phyloP scores from a whole-genome alignment of 441 rosid genomes.

The Gossypium gossypioides region DNA sequence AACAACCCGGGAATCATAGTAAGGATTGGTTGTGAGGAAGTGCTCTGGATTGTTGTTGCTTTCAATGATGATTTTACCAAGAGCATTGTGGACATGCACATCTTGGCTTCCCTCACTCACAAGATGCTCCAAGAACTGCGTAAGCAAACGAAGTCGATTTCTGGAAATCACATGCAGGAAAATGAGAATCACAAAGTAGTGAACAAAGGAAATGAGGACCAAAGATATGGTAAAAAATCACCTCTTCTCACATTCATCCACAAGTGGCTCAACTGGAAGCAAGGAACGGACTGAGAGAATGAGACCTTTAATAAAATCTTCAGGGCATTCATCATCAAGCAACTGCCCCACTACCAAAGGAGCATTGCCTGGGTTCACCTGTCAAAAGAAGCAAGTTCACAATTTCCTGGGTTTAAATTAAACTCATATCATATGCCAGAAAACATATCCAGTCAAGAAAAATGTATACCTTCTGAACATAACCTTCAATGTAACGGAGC shows the following conservation, averaged over 20 bases:
- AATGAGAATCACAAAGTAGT: conserved; percentile 13
- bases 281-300: conserved; percentile 96
- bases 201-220: conserved; percentile 1
- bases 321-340: conserved; percentile 83
- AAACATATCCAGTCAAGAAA: neutral
- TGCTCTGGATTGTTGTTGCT: conserved; percentile 99
- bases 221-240: conserved; percentile 17
- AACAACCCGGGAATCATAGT: conserved; percentile 92
- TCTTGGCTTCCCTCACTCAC: conserved; percentile 99
- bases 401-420: neutral
- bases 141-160: conserved; percentile 94
- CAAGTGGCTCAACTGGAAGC: conserved; percentile 96
- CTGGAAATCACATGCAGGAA: conserved; percentile 30
- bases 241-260: conserved; percentile 98
- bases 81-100: conserved; percentile 96
- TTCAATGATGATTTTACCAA: conserved; percentile 97
- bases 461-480: conserved; percentile 80
- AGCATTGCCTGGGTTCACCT: conserved; percentile 88
- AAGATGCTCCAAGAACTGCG: conserved; percentile 99
- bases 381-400: conserved; percentile 16
- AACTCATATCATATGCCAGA: neutral
- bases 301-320: conserved; percentile 77
- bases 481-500: conserved; percentile 98
- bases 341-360: conserved; percentile 90
- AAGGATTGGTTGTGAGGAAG: conserved; percentile 95